phyloP scores from a whole-genome alignment of 148 eudicot species.

The Rhododendron ferrugineum region DNA sequence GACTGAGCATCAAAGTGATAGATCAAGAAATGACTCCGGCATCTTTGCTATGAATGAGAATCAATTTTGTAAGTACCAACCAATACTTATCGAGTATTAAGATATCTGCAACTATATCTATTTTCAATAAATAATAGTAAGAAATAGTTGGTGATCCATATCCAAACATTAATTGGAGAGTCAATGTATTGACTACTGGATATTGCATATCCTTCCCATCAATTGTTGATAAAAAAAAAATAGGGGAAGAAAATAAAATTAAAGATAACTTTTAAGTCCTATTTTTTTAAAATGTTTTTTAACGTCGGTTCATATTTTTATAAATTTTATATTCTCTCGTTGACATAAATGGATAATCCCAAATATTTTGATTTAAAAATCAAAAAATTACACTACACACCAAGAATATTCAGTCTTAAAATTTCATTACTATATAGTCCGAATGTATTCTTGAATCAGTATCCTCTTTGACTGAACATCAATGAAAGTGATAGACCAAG shows the following conservation, averaged over 20 bases:
- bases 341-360: not conserved
- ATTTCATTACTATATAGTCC: not conserved
- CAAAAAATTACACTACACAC: not conserved
- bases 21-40: not conserved
- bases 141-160: constrained; percentile 19
- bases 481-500: not conserved
- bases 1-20: not conserved
- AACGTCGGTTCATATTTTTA: not conserved
- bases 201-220: not conserved
- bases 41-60: not conserved
- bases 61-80: not conserved
- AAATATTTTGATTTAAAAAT: not conserved
- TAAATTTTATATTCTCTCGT: not conserved
- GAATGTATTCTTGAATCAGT: not conserved
- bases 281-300: not conserved
- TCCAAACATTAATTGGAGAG: not conserved
- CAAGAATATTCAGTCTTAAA: not conserved
- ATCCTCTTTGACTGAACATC: not conserved
- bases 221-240: not conserved
- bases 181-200: not conserved
- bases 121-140: not conserved
- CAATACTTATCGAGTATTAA: not conserved
- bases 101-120: not conserved
- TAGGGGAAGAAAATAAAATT: not conserved
- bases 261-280: not conserved